Evolutionary conservation across 495 filamentous ascomycete species (phyloP).

Genomic region (Aspergillus kassunensis): DNA sequence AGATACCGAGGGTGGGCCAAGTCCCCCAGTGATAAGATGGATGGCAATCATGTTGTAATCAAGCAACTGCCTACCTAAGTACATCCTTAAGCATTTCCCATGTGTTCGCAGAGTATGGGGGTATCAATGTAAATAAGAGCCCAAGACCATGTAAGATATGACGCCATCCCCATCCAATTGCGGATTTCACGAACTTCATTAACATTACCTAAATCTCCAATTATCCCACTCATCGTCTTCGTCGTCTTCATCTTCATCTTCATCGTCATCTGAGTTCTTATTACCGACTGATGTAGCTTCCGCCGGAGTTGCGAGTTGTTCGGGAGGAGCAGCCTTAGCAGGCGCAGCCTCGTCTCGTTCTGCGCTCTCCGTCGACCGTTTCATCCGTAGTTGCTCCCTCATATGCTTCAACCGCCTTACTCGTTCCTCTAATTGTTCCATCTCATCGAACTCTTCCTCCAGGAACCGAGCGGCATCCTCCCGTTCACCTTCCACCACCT

Average conservation of each 20-base stretch:
- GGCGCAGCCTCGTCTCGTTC: constrained; percentile 19
- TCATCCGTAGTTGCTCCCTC: constrained; percentile 54
- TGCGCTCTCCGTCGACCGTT: constrained; percentile 34
- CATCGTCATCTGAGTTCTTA: constrained; percentile 39
- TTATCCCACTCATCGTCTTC: constrained; percentile 64
- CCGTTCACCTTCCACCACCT: constrained; percentile 76
- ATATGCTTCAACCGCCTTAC: constrained; percentile 72
- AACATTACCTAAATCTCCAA: constrained; percentile 58
- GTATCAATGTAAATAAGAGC: constrained; percentile 40
- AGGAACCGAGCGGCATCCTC: constrained; percentile 79
- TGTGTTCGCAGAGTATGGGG: constrained; percentile 28
- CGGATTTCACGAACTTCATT: constrained; percentile 3
- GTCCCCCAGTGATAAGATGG: not conserved
- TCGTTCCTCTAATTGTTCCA: constrained; percentile 83
- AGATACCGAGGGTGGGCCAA: not conserved
- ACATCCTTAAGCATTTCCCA: constrained; percentile 10
- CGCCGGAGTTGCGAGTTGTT: constrained; percentile 17
- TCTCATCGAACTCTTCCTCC: constrained; percentile 89
- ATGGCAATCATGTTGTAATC: not conserved
- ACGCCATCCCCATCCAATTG: constrained; percentile 19
- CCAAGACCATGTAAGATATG: constrained; percentile 24
- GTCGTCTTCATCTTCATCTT: constrained; percentile 54
- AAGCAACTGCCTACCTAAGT: constrained; percentile 5
- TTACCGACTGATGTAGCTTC: constrained; percentile 27
- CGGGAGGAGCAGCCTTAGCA: constrained; percentile 4